Evolutionary conservation across 768 basidiomycete genomes (phyloP).

Genomic region (Leucogyrophana mollusca): DNA sequence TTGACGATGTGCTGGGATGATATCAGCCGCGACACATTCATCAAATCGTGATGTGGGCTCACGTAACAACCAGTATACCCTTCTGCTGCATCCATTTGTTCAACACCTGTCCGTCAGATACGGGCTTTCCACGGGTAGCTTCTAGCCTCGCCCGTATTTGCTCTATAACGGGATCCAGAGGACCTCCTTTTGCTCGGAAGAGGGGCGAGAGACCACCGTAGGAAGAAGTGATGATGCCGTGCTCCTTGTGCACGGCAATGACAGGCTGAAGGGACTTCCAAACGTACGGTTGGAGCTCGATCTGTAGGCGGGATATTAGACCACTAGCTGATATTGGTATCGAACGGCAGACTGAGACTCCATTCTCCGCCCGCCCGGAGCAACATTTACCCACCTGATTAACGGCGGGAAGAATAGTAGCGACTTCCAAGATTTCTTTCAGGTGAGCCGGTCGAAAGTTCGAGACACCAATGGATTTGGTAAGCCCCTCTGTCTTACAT

Average conservation of each 20-base stretch:
- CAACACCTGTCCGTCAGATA: slow-evolving; percentile 16
- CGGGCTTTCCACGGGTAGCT: slow-evolving; percentile 13
- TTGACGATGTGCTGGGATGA: slow-evolving; percentile 18
- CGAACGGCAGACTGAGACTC: no score
- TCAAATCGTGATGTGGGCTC: neutral
- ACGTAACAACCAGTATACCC: neutral
- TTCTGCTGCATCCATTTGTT: slow-evolving; percentile 16
- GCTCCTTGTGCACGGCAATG: slow-evolving; percentile 17
- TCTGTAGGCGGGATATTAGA: slow-evolving; percentile 12
- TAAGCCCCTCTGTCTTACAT: slow-evolving; percentile 39
- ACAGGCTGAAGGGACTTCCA: slow-evolving; percentile 26
- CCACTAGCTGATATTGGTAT: neutral
- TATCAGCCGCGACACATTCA: neutral
- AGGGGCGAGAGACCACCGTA: slow-evolving; percentile 33
- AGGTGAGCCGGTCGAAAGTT: slow-evolving; percentile 42
- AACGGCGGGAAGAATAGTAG: slow-evolving; percentile 40
- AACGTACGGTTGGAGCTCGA: slow-evolving; percentile 41
- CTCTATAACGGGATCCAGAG: slow-evolving; percentile 29
- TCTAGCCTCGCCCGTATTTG: slow-evolving; percentile 18
- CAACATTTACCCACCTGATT: slow-evolving; percentile 37
- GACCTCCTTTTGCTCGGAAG: slow-evolving; percentile 25
- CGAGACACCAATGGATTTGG: slow-evolving; percentile 40
- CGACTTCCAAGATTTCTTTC: slow-evolving; percentile 36
- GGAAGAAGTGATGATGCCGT: slow-evolving; percentile 26
- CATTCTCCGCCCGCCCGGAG: no score